A percentile compares a stretch with the other conserved stretches of the same genome.
Evolutionary conservation across 495 filamentous ascomycete species (phyloP).

Genomic region (Neurospora cerealis): DNA sequence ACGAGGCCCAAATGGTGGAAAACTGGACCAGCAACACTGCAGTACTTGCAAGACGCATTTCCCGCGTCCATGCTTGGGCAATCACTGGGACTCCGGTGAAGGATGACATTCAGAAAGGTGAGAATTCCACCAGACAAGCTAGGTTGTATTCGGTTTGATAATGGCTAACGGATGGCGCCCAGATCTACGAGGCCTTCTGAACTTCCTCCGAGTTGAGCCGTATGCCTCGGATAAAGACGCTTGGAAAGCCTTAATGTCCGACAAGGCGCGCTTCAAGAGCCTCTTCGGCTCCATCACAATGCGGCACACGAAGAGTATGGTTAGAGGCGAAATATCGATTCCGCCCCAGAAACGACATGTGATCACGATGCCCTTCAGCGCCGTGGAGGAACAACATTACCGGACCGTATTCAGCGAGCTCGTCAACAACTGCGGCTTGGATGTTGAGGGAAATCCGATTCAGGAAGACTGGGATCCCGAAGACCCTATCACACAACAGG

Average conservation of each 20-base stretch:
- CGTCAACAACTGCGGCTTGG: slow-evolving; percentile 55
- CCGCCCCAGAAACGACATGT: slow-evolving; percentile 77
- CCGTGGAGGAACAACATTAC: slow-evolving; percentile 85
- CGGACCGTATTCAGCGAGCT: slow-evolving; percentile 60
- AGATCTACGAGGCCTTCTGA: slow-evolving; percentile 60
- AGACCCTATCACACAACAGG: slow-evolving; percentile 43
- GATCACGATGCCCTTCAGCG: slow-evolving; percentile 79
- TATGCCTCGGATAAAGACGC: slow-evolving; percentile 50
- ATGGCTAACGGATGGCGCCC: not conserved
- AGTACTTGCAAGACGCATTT: slow-evolving; percentile 66
- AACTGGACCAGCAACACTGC: slow-evolving; percentile 78
- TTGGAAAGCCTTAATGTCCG: slow-evolving; percentile 56
- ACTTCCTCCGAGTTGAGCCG: slow-evolving; percentile 73
- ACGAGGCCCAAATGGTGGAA: slow-evolving; percentile 95
- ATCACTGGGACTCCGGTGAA: slow-evolving; percentile 87
- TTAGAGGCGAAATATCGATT: slow-evolving; percentile 60
- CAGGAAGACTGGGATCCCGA: slow-evolving; percentile 53
- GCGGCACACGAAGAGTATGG: slow-evolving; percentile 72
- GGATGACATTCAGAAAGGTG: slow-evolving; percentile 52
- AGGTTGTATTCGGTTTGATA: too few species aligned
- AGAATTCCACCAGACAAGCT: not conserved
- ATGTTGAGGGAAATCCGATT: slow-evolving; percentile 51
- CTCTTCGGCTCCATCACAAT: slow-evolving; percentile 64
- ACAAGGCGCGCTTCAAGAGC: slow-evolving; percentile 49
- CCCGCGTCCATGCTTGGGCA: slow-evolving; percentile 79